Percentiles rank a stretch among this genome's conserved stretches.
Conservation (phyloP, 768 basidiomycete genomes). For the Tricholoma hemisulphureum region DNA sequence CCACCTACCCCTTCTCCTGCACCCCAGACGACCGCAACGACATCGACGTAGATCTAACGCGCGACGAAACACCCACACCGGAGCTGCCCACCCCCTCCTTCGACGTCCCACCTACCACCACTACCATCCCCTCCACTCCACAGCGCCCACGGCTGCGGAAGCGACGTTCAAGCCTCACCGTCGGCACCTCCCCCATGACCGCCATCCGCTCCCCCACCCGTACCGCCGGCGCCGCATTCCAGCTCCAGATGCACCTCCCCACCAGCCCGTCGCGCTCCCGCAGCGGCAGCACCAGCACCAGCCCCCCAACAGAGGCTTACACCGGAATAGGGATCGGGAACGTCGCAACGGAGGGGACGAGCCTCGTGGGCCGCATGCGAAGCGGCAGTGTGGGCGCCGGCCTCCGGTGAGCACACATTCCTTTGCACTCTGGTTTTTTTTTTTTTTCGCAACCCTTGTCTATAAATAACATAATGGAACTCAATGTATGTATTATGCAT, state of each 20-base stretch:
- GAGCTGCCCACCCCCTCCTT: conserved; percentile 8
- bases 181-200: conserved; percentile 52
- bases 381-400: conserved; percentile 50
- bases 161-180: conserved; percentile 62
- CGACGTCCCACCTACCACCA: conserved; percentile 18
- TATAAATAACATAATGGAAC: not conserved
- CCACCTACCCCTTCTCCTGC: conserved; percentile 16
- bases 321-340: conserved; percentile 10
- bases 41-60: conserved; percentile 27
- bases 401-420: conserved; percentile 21
- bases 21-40: conserved; percentile 35
- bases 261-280: conserved; percentile 40
- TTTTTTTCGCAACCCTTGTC: conserved; percentile 1
- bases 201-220: conserved; percentile 58
- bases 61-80: conserved; percentile 23
- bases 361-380: conserved; percentile 51
- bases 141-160: conserved; percentile 48
- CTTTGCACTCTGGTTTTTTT: conserved; percentile 6
- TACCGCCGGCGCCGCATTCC: conserved; percentile 48
- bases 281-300: conserved; percentile 42
- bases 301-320: conserved; percentile 5
- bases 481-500: not conserved
- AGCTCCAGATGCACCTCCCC: conserved; percentile 46
- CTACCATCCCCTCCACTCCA: conserved; percentile 5
- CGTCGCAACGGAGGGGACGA: conserved; percentile 33